These are phyloP conservation scores for Nakazawaea siamensis DNA, from an alignment of 805 yeast species.

Conservation along the genomic window DNA sequence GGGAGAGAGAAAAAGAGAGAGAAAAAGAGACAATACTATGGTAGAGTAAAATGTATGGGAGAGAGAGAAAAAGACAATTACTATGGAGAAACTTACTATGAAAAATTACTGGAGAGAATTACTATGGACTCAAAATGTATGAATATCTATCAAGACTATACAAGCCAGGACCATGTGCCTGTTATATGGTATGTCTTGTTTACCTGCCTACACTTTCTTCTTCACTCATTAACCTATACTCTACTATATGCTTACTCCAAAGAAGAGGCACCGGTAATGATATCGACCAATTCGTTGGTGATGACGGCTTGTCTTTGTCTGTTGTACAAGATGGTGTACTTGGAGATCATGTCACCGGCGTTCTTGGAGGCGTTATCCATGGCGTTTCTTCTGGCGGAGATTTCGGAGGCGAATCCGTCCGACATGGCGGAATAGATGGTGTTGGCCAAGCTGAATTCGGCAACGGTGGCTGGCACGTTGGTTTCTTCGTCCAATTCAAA, in stretches of 20 bases:
- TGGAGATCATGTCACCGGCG: conserved; percentile 97
- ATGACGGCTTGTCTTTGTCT: conserved; percentile 99
- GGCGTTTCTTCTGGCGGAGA: conserved; percentile 98
- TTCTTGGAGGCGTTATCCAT: conserved; percentile 99
- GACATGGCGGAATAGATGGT: conserved; percentile 86
- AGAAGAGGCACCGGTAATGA: conserved; percentile 99
- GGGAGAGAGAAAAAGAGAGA: background rate
- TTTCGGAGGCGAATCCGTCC: conserved; percentile 97
- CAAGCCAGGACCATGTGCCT: no score
- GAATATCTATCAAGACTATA: no score
- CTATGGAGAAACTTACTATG: no score
- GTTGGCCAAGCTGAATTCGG: conserved; percentile 88
- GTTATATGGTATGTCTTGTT: no score
- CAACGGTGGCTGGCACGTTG: conserved; percentile 54
- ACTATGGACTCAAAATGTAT: no score
- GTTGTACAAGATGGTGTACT: conserved; percentile 95
- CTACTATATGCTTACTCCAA: conserved; percentile 62
- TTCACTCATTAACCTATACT: no score
- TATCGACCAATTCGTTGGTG: conserved; percentile 98
- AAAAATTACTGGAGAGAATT: no score
- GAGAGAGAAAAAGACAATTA: no score
- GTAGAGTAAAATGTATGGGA: background rate
- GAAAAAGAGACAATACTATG: background rate
- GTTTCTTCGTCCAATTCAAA: conserved; percentile 73
- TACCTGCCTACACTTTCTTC: no score